phyloP scores from a whole-genome alignment of 176 grass and related monocot species.

The Zoysia pacifica region DNA sequence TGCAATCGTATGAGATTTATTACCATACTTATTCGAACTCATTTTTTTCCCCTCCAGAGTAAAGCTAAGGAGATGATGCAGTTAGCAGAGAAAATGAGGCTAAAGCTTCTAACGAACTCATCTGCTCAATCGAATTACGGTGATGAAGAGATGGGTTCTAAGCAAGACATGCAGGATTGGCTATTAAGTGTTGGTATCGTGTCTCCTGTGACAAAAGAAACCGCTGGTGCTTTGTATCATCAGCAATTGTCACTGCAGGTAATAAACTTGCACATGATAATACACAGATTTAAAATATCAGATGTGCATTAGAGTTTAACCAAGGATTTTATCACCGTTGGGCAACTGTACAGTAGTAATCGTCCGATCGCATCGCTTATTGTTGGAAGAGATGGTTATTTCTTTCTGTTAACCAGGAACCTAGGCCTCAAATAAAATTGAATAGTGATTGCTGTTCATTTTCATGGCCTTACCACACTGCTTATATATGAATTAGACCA shows the following conservation, averaged over 20 bases:
- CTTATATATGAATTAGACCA: conserved; percentile 5
- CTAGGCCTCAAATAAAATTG: not conserved
- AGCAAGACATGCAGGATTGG: conserved; percentile 99
- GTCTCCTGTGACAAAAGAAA: conserved; percentile 96
- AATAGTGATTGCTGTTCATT: conserved; percentile 1
- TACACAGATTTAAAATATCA: not conserved
- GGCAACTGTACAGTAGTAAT: not conserved
- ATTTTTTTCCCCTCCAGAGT: conserved; percentile 52
- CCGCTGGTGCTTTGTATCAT: conserved; percentile 95
- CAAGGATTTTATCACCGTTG: not conserved
- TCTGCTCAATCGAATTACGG: conserved; percentile 61
- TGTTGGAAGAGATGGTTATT: not conserved
- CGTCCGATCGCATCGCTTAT: not conserved
- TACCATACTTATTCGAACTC: conserved; percentile 9
- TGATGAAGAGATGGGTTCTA: conserved; percentile 93
- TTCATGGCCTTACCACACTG: conserved; percentile 1
- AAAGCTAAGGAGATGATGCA: conserved; percentile 99
- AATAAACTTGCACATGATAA: conserved; percentile 7
- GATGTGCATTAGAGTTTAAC: not conserved
- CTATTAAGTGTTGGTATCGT: conserved; percentile 87
- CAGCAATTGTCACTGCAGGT: conserved; percentile 93
- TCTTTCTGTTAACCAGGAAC: not conserved
- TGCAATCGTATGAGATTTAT: not conserved
- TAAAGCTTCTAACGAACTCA: conserved; percentile 73
- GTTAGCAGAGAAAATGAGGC: conserved; percentile 90